Conservation (phyloP, 352 stramenopile genomes). For the Pythium scleroteichum region DNA sequence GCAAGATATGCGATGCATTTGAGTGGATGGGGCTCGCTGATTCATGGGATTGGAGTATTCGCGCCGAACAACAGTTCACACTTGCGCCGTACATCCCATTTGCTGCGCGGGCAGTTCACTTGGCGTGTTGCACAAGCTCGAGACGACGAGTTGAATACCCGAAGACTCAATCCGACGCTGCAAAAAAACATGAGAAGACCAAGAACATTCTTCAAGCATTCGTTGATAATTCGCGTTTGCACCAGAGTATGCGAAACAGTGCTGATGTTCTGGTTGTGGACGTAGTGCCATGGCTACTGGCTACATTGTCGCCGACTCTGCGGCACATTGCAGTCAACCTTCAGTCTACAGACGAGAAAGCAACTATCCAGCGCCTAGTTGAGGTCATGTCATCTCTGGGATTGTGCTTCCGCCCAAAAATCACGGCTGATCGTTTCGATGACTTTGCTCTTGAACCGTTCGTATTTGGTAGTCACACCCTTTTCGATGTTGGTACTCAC, state of each 20-base stretch:
- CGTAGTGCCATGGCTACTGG: conserved; percentile 74
- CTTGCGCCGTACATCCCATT: conserved; percentile 73
- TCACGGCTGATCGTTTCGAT: conserved; percentile 61
- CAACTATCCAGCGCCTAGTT: conserved; percentile 66
- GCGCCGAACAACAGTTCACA: conserved; percentile 69
- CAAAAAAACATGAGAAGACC: conserved; percentile 58
- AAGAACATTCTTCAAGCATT: conserved; percentile 70
- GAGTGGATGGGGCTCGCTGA: conserved; percentile 86
- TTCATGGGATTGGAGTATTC: conserved; percentile 60
- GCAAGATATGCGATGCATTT: conserved; percentile 76
- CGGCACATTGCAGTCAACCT: conserved; percentile 55
- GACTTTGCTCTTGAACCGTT: conserved; percentile 80
- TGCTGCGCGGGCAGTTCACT: conserved; percentile 65
- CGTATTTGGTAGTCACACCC: conserved; percentile 19
- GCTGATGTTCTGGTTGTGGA: conserved; percentile 64
- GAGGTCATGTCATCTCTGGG: conserved; percentile 78
- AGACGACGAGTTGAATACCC: conserved; percentile 75
- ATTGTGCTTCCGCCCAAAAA: conserved; percentile 75
- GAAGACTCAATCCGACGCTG: conserved; percentile 52
- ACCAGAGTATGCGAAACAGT: conserved; percentile 60
- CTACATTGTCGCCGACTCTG: conserved; percentile 63
- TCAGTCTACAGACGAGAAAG: conserved; percentile 68
- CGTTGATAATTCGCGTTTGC: conserved; percentile 58
- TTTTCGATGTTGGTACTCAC: background rate
- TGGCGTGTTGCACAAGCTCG: conserved; percentile 74